These are phyloP conservation scores for Penicillium frequentans DNA, from an alignment of 2,329 filamentous ascomycete species.

Conservation along the genomic window DNA sequence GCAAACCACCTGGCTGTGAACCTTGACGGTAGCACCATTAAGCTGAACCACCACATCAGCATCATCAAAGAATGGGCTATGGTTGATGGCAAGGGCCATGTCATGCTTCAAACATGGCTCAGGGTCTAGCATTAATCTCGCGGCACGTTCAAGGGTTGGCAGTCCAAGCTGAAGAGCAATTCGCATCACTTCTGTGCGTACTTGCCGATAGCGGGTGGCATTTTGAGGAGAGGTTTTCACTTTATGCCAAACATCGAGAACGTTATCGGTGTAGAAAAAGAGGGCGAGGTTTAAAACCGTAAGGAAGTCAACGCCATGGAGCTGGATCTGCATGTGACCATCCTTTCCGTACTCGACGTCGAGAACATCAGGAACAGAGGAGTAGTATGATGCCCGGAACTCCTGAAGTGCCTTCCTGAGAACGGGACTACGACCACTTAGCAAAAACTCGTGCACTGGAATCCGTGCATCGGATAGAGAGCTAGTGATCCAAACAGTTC, in stretches of 20 bases:
- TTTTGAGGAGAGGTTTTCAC: conserved; percentile 64
- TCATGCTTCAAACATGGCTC: conserved; percentile 66
- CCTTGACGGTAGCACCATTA: conserved; percentile 64
- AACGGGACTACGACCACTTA: conserved; percentile 71
- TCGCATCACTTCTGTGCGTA: conserved; percentile 85
- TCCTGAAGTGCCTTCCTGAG: conserved; percentile 63
- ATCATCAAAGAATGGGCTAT: conserved; percentile 72
- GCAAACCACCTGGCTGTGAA: conserved; percentile 78
- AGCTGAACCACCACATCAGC: conserved; percentile 79
- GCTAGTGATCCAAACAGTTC: conserved; percentile 50
- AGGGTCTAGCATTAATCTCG: conserved; percentile 70
- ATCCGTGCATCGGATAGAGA: conserved; percentile 68
- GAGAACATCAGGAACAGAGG: conserved; percentile 61
- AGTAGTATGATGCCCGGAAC: conserved; percentile 56
- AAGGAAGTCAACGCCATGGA: conserved; percentile 72
- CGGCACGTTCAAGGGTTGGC: conserved; percentile 70
- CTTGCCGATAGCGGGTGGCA: conserved; percentile 73
- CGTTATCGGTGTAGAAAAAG: conserved; percentile 76
- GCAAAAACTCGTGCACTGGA: conserved; percentile 79
- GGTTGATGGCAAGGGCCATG: conserved; percentile 67
- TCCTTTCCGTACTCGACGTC: conserved; percentile 54
- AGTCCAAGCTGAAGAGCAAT: conserved; percentile 72
- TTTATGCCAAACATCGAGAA: conserved; percentile 85
- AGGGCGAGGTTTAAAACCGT: conserved; percentile 76
- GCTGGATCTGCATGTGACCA: conserved; percentile 60